Evolutionary conservation across 441 rosid species (phyloP).

Genomic region (Jatropha podagrica): DNA sequence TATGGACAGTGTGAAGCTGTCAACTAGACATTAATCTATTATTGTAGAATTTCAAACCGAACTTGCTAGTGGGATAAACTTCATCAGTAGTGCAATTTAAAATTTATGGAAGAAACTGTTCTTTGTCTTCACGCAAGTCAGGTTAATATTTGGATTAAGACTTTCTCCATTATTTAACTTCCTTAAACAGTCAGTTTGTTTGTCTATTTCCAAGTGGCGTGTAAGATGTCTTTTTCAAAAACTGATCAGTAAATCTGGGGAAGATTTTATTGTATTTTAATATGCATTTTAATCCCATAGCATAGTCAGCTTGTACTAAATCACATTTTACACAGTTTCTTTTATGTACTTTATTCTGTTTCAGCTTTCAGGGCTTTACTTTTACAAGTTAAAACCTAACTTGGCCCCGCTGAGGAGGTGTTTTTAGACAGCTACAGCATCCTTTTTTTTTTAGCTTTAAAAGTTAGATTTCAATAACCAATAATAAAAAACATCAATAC

Average conservation of each 20-base stretch:
- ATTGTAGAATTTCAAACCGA: background rate
- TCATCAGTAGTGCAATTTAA: background rate
- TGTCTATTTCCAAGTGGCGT: slow-evolving; percentile 11
- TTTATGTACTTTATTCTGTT: background rate
- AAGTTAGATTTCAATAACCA: background rate
- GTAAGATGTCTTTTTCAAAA: slow-evolving; percentile 36
- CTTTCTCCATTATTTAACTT: slow-evolving; percentile 4
- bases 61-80: slow-evolving; percentile 13
- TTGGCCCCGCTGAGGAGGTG: background rate
- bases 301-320: slow-evolving; percentile 25
- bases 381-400: background rate
- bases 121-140: background rate
- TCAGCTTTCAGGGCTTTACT: background rate
- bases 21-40: background rate
- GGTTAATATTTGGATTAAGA: background rate
- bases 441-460: background rate
- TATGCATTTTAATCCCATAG: background rate
- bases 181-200: background rate
- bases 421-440: background rate
- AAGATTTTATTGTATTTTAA: slow-evolving; percentile 32
- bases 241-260: slow-evolving; percentile 31
- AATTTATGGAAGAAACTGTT: background rate
- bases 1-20: background rate
- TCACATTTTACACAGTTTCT: slow-evolving; percentile 23
- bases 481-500: background rate